These are phyloP conservation scores for Seiridium unicorne DNA, from an alignment of 2,329 filamentous ascomycete genomes.

Conservation along the genomic window DNA sequence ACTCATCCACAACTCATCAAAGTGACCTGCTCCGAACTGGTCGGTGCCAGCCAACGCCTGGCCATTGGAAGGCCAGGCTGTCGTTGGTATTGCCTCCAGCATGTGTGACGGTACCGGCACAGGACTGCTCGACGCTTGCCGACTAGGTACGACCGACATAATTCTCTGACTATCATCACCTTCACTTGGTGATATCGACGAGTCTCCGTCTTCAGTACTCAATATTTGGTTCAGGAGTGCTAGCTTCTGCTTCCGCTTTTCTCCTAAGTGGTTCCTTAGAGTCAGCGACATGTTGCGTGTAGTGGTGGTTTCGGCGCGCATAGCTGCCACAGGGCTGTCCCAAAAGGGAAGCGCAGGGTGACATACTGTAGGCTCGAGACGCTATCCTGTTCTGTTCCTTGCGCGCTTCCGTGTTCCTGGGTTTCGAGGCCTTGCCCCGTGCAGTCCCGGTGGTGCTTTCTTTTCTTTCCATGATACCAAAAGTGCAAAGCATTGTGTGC, in stretches of 20 bases:
- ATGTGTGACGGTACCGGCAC: background rate
- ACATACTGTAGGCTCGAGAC: constrained; percentile 6
- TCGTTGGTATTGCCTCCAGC: background rate
- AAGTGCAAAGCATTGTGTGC: background rate
- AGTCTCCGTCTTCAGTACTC: background rate
- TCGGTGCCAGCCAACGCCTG: background rate
- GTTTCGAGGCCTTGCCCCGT: background rate
- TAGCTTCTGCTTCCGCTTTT: constrained; percentile 7
- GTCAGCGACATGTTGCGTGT: background rate
- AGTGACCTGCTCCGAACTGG: background rate
- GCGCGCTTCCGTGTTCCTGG: constrained; percentile 4
- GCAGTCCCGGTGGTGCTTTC: background rate
- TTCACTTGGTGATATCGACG: background rate
- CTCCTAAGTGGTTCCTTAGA: background rate
- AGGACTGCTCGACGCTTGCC: background rate
- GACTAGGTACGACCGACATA: background rate
- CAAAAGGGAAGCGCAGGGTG: background rate
- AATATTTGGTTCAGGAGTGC: constrained; percentile 5
- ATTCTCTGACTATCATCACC: background rate
- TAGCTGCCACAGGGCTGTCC: no score
- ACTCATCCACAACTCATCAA: background rate
- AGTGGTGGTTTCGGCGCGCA: background rate
- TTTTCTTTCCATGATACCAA: background rate
- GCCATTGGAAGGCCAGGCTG: background rate
- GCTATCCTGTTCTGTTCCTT: constrained; percentile 8